Conservation (phyloP, 2,329 filamentous ascomycete genomes). For the Gliomastix tumulicola region DNA sequence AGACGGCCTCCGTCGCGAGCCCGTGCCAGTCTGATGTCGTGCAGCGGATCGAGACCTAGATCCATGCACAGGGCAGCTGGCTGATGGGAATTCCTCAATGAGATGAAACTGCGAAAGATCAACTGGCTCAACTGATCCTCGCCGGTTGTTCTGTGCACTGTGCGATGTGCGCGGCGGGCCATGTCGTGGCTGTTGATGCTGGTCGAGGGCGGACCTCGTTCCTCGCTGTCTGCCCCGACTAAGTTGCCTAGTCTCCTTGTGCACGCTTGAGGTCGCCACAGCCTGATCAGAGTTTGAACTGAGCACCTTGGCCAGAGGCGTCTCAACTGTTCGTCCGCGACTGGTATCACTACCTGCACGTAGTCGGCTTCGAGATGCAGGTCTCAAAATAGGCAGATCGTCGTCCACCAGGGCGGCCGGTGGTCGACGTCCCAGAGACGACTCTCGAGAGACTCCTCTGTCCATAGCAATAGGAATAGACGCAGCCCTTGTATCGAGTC, state of each 20-base stretch:
- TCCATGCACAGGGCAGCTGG: slow-evolving; percentile 12
- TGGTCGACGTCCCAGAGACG: too few species aligned
- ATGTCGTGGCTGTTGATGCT: too few species aligned
- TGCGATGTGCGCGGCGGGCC: too few species aligned
- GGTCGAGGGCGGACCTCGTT: background rate
- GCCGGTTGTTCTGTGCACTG: too few species aligned
- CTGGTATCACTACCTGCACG: background rate
- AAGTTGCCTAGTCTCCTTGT: background rate
- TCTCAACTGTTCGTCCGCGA: background rate
- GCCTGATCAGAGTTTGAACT: too few species aligned
- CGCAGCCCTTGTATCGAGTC: background rate
- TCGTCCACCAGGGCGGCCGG: too few species aligned
- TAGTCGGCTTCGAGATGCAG: slow-evolving; percentile 5
- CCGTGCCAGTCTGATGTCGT: slow-evolving; percentile 2
- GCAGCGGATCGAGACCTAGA: slow-evolving; percentile 10
- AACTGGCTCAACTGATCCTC: too few species aligned
- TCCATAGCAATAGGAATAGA: slow-evolving; percentile 7
- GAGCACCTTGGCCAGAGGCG: too few species aligned
- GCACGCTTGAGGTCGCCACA: too few species aligned
- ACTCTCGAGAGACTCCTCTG: slow-evolving; percentile 3
- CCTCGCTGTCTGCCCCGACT: slow-evolving; percentile 1
- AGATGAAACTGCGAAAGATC: slow-evolving; percentile 13
- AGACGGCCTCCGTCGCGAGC: slow-evolving; percentile 2
- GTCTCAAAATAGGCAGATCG: slow-evolving; percentile 3
- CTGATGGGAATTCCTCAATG: slow-evolving; percentile 13